Evolutionary conservation across 768 basidiomycete genomes (phyloP).

Genomic region (Russula vinacea): DNA sequence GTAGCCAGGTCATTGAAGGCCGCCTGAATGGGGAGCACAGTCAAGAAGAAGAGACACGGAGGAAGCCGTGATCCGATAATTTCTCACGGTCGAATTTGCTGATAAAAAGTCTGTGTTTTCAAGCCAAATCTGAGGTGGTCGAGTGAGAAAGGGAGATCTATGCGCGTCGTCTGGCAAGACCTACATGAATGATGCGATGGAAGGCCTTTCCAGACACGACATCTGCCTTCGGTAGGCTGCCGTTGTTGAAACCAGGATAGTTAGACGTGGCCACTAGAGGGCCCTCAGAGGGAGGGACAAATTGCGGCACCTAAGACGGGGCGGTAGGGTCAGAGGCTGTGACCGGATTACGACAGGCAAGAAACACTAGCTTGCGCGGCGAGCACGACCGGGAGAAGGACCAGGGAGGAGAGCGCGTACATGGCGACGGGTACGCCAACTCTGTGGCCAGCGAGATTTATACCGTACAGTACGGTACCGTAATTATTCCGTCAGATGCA

Average conservation of each 20-base stretch:
- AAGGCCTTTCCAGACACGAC: conserved; percentile 45
- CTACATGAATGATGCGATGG: conserved; percentile 44
- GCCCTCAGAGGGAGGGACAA: conserved; percentile 34
- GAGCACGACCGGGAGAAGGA: conserved; percentile 17
- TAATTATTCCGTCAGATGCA: background rate
- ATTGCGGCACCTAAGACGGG: conserved; percentile 31
- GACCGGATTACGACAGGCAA: background rate
- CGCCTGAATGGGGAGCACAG: conserved; percentile 30
- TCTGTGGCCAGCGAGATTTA: background rate
- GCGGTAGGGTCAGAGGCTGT: background rate
- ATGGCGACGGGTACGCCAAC: conserved; percentile 10
- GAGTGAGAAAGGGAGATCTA: background rate
- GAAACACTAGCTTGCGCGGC: conserved; percentile 7
- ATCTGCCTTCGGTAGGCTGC: conserved; percentile 41
- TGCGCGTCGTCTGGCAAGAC: background rate
- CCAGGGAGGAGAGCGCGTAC: background rate
- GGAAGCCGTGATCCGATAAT: background rate
- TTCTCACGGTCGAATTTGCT: conserved; percentile 30
- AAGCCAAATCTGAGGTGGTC: conserved; percentile 48
- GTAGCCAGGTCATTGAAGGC: conserved; percentile 42
- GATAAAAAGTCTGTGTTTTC: conserved; percentile 57
- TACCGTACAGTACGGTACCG: background rate
- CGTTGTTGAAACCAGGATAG: conserved; percentile 45
- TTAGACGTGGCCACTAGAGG: conserved; percentile 36
- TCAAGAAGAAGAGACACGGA: background rate